phyloP scores from a whole-genome alignment of 805 yeast species.

The Suhomyces sp. region DNA sequence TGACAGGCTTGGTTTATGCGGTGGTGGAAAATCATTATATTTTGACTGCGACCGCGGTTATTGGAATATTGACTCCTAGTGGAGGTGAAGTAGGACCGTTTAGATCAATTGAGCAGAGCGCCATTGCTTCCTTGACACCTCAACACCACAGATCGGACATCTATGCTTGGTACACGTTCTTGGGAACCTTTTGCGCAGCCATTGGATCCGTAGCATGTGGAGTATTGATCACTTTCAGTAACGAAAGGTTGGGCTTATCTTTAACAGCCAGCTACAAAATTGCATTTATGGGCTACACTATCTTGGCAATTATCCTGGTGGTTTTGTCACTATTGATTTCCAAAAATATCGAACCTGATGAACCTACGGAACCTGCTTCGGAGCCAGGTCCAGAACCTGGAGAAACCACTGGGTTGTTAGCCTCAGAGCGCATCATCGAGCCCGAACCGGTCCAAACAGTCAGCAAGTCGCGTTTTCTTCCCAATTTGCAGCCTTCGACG shows the following conservation, averaged over 20 bases:
- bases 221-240: conserved; percentile 15
- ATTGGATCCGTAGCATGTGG: conserved; percentile 46
- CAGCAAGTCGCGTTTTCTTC: conserved; percentile 14
- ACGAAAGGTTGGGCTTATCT: conserved; percentile 15
- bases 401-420: conserved; percentile 17
- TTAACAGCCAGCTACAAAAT: conserved; percentile 25
- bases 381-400: neutral
- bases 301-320: conserved; percentile 18
- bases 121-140: conserved; percentile 46
- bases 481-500: conserved; percentile 18
- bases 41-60: conserved; percentile 36
- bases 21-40: conserved; percentile 28
- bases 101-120: conserved; percentile 53
- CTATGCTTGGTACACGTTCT: conserved; percentile 56
- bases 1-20: conserved; percentile 43
- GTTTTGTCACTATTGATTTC: conserved; percentile 17
- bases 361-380: neutral
- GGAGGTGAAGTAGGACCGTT: conserved; percentile 62
- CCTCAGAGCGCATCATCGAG: neutral
- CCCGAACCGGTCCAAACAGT: conserved; percentile 2
- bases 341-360: conserved; percentile 14
- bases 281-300: conserved; percentile 26
- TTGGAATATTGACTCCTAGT: conserved; percentile 57
- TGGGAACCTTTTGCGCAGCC: conserved; percentile 48
- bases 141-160: conserved; percentile 46